These are phyloP conservation scores for Sordariomycetes sp. DNA, from an alignment of 2,329 filamentous ascomycete genomes.

Conservation along the genomic window DNA sequence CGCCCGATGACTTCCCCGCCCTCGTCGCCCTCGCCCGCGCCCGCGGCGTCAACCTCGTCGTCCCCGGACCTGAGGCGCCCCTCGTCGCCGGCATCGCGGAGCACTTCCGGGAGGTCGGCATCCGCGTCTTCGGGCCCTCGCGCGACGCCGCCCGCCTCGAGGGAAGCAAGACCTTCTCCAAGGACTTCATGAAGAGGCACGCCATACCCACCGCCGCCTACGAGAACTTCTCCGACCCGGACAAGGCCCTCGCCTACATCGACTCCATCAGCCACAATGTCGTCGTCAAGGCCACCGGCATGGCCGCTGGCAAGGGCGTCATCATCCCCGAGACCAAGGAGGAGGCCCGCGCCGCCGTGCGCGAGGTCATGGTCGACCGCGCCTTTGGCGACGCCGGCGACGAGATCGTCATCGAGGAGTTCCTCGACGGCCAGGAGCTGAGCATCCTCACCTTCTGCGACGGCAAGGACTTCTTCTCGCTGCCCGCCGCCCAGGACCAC, in stretches of 20 bases:
- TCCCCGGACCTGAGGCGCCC: conserved; percentile 88
- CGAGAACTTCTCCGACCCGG: conserved; percentile 73
- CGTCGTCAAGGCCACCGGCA: conserved; percentile 86
- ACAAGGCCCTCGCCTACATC: conserved; percentile 60
- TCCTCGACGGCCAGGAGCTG: conserved; percentile 79
- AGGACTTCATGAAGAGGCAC: conserved; percentile 93
- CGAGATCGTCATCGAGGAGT: conserved; percentile 93
- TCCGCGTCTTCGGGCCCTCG: conserved; percentile 76
- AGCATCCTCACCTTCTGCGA: conserved; percentile 88
- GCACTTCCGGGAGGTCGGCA: conserved; percentile 61
- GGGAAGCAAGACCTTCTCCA: conserved; percentile 92
- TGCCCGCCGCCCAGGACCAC: conserved; percentile 92
- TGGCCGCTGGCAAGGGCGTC: conserved; percentile 92
- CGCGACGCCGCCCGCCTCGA: conserved; percentile 80
- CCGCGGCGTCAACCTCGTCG: conserved; percentile 65
- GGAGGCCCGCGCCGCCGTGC: conserved; percentile 70
- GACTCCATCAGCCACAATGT: conserved; percentile 57
- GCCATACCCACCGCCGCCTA: conserved; percentile 85
- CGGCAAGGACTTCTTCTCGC: conserved; percentile 67
- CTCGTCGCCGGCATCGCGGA: conserved; percentile 82
- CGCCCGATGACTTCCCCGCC: conserved; percentile 62
- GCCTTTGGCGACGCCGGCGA: conserved; percentile 79
- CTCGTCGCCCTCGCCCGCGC: conserved; percentile 65
- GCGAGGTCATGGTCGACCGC: conserved; percentile 79
- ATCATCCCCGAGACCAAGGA: conserved; percentile 72